Conservation (phyloP, 1,284 basidiomycete genomes). For the Cryptococcus sp. region DNA sequence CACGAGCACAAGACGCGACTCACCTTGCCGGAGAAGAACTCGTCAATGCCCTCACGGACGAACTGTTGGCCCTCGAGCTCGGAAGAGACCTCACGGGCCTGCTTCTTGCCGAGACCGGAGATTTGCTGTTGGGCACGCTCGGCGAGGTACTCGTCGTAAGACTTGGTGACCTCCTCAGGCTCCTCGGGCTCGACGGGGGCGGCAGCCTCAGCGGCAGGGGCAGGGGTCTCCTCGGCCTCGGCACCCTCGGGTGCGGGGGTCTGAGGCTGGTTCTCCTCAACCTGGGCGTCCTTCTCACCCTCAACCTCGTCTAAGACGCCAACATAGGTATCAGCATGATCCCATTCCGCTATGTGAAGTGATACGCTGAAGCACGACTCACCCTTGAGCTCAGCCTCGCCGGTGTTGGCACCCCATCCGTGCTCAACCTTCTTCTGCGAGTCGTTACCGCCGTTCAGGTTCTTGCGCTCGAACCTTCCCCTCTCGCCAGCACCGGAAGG, state of each 20-base stretch:
- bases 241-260: constrained; percentile 40
- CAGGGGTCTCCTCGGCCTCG: constrained; percentile 49
- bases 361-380: constrained; percentile 32
- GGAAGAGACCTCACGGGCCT: constrained; percentile 29
- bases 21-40: constrained; percentile 54
- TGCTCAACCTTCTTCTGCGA: constrained; percentile 89
- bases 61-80: constrained; percentile 45
- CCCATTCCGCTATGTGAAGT: not conserved
- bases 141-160: constrained; percentile 55
- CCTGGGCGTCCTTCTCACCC: constrained; percentile 56
- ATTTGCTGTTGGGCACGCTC: constrained; percentile 48
- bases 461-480: constrained; percentile 45
- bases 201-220: constrained; percentile 23
- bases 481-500: constrained; percentile 42
- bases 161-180: constrained; percentile 85
- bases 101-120: constrained; percentile 41
- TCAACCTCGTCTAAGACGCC: constrained; percentile 52
- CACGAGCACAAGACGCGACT: constrained; percentile 11
- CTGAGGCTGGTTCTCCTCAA: constrained; percentile 46
- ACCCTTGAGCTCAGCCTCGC: constrained; percentile 70
- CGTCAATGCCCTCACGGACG: constrained; percentile 46
- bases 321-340: not conserved
- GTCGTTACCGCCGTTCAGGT: constrained; percentile 59
- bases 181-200: constrained; percentile 60
- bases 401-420: constrained; percentile 88